Conservation (phyloP, 352 stramenopile species). For the Globisporangium yorkense region DNA sequence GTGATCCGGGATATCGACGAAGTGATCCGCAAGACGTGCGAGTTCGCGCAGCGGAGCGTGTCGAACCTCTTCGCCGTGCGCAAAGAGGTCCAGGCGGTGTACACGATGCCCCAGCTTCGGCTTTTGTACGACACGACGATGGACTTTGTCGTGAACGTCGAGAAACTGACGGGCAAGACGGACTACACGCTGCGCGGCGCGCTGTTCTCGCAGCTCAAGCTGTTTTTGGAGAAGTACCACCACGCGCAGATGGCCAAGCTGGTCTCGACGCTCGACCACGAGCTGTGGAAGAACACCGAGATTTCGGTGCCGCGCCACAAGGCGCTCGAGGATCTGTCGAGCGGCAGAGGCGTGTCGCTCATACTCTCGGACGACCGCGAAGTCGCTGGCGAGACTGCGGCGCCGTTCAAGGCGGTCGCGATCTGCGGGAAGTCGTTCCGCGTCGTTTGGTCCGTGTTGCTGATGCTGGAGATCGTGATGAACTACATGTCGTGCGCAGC, state of each 20-base stretch:
- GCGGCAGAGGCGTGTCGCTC: constrained; percentile 81
- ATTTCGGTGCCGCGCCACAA: constrained; percentile 89
- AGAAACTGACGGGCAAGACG: constrained; percentile 88
- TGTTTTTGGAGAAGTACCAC: constrained; percentile 95
- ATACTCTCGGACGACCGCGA: constrained; percentile 64
- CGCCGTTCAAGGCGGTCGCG: constrained; percentile 75
- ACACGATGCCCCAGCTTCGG: constrained; percentile 91
- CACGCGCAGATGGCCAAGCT: constrained; percentile 89
- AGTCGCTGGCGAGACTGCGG: constrained; percentile 50
- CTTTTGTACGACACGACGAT: constrained; percentile 93
- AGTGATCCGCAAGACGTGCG: constrained; percentile 78
- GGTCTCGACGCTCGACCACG: constrained; percentile 92
- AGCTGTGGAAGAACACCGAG: constrained; percentile 93
- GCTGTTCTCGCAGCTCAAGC: constrained; percentile 92
- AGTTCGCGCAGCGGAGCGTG: constrained; percentile 84
- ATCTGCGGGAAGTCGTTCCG: constrained; percentile 93
- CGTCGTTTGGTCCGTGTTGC: constrained; percentile 93
- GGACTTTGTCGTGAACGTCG: constrained; percentile 89
- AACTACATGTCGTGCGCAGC: constrained; percentile 92
- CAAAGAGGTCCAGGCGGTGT: constrained; percentile 83
- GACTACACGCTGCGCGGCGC: constrained; percentile 90
- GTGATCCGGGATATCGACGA: constrained; percentile 84
- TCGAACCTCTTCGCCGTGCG: constrained; percentile 83
- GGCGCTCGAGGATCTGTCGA: constrained; percentile 88
- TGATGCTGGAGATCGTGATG: constrained; percentile 95